These are phyloP conservation scores for Termitomyces sp. DNA, from an alignment of 768 basidiomycete species.

Conservation along the genomic window DNA sequence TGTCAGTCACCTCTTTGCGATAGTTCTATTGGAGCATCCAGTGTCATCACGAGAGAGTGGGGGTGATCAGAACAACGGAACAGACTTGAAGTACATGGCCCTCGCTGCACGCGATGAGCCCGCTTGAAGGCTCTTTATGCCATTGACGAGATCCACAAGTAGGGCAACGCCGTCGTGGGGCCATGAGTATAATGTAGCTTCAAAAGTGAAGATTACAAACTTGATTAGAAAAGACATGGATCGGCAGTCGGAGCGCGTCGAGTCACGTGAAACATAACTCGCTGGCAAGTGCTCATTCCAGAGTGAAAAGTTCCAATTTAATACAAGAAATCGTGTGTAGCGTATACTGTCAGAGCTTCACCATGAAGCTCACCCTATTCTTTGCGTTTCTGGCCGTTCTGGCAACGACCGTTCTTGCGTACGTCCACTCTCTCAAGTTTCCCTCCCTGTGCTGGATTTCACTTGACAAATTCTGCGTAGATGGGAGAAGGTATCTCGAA, in stretches of 20 bases:
- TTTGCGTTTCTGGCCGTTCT: conserved; percentile 46
- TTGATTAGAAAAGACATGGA: not conserved
- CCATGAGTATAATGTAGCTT: conserved; percentile 40
- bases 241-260: conserved; percentile 1
- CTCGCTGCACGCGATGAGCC: conserved; percentile 81
- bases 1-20: conserved; percentile 70
- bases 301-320: no score
- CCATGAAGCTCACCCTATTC: conserved; percentile 48
- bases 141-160: conserved; percentile 82
- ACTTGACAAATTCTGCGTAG: conserved; percentile 24
- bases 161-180: conserved; percentile 59
- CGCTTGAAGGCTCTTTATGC: conserved; percentile 81
- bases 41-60: not conserved
- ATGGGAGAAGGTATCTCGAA: conserved; percentile 59
- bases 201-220: not conserved
- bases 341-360: conserved; percentile 9
- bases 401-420: conserved; percentile 53
- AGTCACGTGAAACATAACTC: conserved; percentile 1
- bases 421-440: conserved; percentile 32
- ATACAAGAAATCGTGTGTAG: not conserved
- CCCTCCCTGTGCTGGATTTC: not conserved
- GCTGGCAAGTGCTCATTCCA: conserved; percentile 3
- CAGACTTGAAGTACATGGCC: conserved; percentile 85
- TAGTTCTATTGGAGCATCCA: conserved; percentile 51
- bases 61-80: conserved; percentile 2